A percentile compares a stretch with the other conserved stretches of the same genome.
Evolutionary conservation across 2,329 filamentous ascomycete species (phyloP).

Genomic region (Stemphylium lycopersici): DNA sequence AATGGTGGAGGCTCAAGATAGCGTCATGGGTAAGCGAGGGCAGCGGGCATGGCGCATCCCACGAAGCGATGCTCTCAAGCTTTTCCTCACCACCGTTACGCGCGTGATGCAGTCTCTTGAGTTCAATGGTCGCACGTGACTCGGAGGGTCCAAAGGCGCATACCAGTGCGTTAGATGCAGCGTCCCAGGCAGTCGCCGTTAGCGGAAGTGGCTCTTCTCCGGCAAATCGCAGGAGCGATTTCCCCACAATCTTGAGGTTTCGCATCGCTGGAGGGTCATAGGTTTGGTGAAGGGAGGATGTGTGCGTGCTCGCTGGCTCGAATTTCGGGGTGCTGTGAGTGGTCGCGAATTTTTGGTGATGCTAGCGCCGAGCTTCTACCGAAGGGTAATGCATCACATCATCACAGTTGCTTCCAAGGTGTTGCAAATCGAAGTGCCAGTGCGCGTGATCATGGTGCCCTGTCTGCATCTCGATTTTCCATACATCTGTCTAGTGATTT

Average conservation of each 20-base stretch:
- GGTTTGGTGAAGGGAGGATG: slow-evolving; percentile 9
- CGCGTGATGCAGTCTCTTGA: slow-evolving; percentile 61
- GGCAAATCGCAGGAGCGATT: slow-evolving; percentile 66
- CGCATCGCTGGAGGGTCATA: slow-evolving; percentile 65
- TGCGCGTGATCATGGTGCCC: not conserved
- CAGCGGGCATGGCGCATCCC: slow-evolving; percentile 83
- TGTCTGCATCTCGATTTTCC: not conserved
- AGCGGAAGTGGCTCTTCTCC: slow-evolving; percentile 62
- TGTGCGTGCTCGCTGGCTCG: slow-evolving; percentile 5
- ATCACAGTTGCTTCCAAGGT: slow-evolving; percentile 1
- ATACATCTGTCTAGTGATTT: not conserved
- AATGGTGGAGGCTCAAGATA: slow-evolving; percentile 81
- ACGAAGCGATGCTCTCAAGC: slow-evolving; percentile 70
- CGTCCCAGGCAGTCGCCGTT: slow-evolving; percentile 85
- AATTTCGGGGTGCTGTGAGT: slow-evolving; percentile 11
- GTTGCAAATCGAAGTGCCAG: not conserved
- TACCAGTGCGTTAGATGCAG: slow-evolving; percentile 75
- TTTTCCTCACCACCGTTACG: slow-evolving; percentile 49
- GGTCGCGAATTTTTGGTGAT: slow-evolving; percentile 23
- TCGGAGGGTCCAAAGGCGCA: slow-evolving; percentile 83
- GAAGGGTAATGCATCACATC: slow-evolving; percentile 16
- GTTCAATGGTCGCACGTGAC: slow-evolving; percentile 73
- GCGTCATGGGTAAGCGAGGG: slow-evolving; percentile 77
- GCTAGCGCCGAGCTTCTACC: slow-evolving; percentile 36
- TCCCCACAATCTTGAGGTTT: slow-evolving; percentile 81